Evolutionary conservation across 2,329 filamentous ascomycete genomes (phyloP).

Genomic region (Hypoxylon sp.): DNA sequence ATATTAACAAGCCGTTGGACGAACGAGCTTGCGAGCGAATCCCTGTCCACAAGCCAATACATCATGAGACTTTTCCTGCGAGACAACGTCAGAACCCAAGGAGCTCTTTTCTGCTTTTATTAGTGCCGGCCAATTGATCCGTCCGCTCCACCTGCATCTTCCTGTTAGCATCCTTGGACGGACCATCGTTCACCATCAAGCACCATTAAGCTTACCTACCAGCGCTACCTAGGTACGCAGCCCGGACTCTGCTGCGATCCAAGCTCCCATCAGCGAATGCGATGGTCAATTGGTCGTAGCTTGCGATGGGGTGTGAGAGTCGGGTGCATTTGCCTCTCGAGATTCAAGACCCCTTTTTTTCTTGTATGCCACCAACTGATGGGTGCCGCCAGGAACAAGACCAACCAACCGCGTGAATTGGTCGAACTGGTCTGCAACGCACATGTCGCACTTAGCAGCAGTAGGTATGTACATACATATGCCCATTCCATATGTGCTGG

Average conservation of each 20-base stretch:
- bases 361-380: constrained; percentile 25
- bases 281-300: constrained; percentile 33
- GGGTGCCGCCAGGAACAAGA: constrained; percentile 45
- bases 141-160: constrained; percentile 43
- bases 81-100: constrained; percentile 47
- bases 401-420: constrained; percentile 42
- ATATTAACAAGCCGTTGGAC: constrained; percentile 38
- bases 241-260: constrained; percentile 29
- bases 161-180: constrained; percentile 39
- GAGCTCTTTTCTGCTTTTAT: constrained; percentile 41
- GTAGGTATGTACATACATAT: constrained; percentile 36
- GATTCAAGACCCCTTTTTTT: constrained; percentile 23
- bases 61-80: constrained; percentile 48
- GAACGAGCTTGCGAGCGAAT: constrained; percentile 29
- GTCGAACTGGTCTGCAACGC: constrained; percentile 45
- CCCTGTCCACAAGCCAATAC: constrained; percentile 44
- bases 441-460: constrained; percentile 45
- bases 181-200: constrained; percentile 33
- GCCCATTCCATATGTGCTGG: constrained; percentile 24
- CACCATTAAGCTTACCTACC: constrained; percentile 35
- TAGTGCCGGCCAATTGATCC: constrained; percentile 49
- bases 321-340: constrained; percentile 23
- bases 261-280: constrained; percentile 19
- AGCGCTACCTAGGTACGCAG: neutral
- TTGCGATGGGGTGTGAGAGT: constrained; percentile 12